phyloP scores from a whole-genome alignment of 2,329 filamentous ascomycete genomes.

The Ustulina deusta region DNA sequence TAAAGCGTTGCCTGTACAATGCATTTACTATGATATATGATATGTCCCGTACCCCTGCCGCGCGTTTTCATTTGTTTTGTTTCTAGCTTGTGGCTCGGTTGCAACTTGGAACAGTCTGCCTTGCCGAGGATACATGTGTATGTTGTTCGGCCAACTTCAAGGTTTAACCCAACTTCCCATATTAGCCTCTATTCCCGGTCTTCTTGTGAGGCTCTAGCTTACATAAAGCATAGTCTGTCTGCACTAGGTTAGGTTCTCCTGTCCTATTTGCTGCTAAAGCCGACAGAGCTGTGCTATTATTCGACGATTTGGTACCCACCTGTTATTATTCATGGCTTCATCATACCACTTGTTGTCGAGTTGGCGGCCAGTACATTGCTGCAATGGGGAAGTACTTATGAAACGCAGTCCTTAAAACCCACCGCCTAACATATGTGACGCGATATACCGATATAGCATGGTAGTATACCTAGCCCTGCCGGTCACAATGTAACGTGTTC shows the following conservation, averaged over 20 bases:
- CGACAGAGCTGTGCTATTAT: neutral
- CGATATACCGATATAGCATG: neutral
- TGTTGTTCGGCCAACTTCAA: neutral
- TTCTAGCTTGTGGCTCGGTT: neutral
- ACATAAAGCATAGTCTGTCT: conserved; percentile 6
- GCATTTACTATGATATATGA: neutral
- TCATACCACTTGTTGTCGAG: neutral
- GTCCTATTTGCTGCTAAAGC: neutral
- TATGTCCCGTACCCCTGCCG: neutral
- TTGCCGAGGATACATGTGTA: neutral
- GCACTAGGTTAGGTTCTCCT: neutral
- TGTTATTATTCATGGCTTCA: neutral
- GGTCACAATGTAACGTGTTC: neutral
- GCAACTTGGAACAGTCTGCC: neutral
- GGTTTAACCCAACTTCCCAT: neutral
- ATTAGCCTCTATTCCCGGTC: neutral
- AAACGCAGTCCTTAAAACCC: conserved; percentile 17
- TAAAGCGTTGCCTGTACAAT: neutral
- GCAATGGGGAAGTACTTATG: neutral
- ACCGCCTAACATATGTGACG: neutral
- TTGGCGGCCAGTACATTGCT: neutral
- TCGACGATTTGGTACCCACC: neutral
- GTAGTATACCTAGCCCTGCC: neutral
- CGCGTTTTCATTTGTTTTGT: neutral
- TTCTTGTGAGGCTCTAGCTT: conserved; percentile 8